phyloP scores from a whole-genome alignment of 2,329 filamentous ascomycete genomes.

The Sporothrix protearum region DNA sequence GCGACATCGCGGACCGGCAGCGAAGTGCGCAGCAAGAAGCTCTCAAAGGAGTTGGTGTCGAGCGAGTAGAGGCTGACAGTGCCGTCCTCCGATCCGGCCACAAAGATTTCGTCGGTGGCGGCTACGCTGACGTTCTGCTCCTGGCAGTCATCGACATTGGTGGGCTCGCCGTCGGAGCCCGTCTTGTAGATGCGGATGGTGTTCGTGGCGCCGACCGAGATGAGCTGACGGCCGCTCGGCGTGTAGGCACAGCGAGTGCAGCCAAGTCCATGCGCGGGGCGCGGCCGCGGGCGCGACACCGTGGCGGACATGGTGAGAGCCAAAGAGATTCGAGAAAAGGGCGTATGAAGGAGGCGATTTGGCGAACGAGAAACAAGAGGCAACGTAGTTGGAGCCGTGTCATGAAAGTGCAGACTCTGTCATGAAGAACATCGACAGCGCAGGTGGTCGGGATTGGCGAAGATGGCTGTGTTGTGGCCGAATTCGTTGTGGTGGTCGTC shows the following conservation, averaged over 20 bases:
- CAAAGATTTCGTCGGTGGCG: slow-evolving; percentile 74
- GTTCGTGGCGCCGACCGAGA: slow-evolving; percentile 92
- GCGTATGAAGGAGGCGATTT: not conserved
- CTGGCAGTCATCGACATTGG: slow-evolving; percentile 84
- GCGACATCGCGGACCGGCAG: slow-evolving; percentile 83
- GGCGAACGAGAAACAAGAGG: not conserved
- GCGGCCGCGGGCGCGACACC: slow-evolving; percentile 54
- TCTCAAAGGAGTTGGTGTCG: slow-evolving; percentile 67
- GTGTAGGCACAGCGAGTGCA: slow-evolving; percentile 86
- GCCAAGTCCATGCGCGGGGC: slow-evolving; percentile 78
- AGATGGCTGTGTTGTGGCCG: not conserved
- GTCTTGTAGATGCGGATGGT: slow-evolving; percentile 90
- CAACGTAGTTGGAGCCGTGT: not conserved
- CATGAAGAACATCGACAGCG: not conserved
- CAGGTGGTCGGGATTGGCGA: not conserved
- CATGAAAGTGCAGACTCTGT: not conserved
- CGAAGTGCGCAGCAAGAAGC: slow-evolving; percentile 77
- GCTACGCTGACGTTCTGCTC: slow-evolving; percentile 81
- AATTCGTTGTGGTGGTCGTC: not conserved
- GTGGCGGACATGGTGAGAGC: slow-evolving; percentile 9
- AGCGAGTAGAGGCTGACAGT: slow-evolving; percentile 94
- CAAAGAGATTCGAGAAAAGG: not conserved
- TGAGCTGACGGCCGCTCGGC: slow-evolving; percentile 76
- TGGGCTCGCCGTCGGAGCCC: slow-evolving; percentile 86
- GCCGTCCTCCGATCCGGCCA: slow-evolving; percentile 89